Evolutionary conservation across 2,329 filamentous ascomycete species (phyloP).

Genomic region (Ophiocordyceps australis): DNA sequence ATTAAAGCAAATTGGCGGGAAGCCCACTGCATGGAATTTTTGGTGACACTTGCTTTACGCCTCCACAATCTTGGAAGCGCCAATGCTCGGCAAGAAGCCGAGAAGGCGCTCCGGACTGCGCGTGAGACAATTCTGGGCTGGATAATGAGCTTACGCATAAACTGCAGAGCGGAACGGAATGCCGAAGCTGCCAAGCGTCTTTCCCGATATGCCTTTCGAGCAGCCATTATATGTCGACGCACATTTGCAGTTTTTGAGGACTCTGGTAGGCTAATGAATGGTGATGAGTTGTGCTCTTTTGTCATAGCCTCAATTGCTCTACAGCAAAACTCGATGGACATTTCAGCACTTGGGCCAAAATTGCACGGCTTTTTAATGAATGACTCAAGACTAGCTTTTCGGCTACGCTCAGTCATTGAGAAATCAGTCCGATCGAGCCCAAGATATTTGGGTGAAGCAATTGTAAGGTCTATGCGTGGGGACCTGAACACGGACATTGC

Average conservation of each 20-base stretch:
- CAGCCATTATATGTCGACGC: constrained; percentile 34
- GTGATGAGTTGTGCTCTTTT: constrained; percentile 4
- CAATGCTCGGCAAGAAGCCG: constrained; percentile 6
- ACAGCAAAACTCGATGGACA: constrained; percentile 10
- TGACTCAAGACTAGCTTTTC: constrained; percentile 5
- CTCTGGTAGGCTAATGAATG: not conserved
- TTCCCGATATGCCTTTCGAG: constrained; percentile 26
- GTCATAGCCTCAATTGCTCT: constrained; percentile 9
- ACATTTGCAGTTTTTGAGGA: constrained; percentile 11
- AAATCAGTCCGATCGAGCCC: not conserved
- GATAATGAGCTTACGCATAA: constrained; percentile 25
- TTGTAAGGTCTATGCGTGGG: too few relatives aligned
- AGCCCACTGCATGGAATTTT: constrained; percentile 33
- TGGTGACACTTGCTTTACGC: constrained; percentile 32
- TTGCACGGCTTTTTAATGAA: constrained; percentile 4
- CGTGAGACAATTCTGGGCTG: constrained; percentile 27
- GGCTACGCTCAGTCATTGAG: constrained; percentile 1
- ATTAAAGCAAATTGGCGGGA: constrained; percentile 42
- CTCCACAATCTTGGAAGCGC: constrained; percentile 6
- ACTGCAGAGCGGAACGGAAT: constrained; percentile 20
- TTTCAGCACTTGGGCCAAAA: too few relatives aligned
- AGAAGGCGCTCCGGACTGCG: constrained; percentile 18
- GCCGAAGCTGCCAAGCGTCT: constrained; percentile 13
- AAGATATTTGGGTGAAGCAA: not conserved
- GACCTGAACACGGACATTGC: too few relatives aligned